Evolutionary conservation across 108 stramenopile genomes (phyloP), one percentile per base, ranked within the genome.

Genomic region (Schizochytrium sp.): DNA sequence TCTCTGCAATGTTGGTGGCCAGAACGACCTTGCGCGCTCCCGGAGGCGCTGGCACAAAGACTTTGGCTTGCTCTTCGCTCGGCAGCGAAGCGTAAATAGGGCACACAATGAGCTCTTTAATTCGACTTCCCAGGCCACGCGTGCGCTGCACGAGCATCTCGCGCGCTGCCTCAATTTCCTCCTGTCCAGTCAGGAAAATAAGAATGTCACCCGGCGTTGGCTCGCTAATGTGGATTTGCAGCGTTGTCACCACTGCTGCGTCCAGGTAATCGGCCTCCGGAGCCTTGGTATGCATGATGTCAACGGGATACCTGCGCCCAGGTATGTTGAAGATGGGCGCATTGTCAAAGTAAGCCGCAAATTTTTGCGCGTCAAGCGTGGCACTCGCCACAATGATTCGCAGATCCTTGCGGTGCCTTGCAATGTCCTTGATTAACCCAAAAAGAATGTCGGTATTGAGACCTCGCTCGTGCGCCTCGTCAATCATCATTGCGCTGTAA

Each of bases 181-280:
- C 99, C 90, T 99, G 98, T 58, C 99, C 99, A 3, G 98, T 99
- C 1, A 98, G 90, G 90, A 99, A 99, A 41, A 99, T 97, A 28
- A 99, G 94, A 88, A 98, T 95, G 91, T 99, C 99, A 16, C 99
- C 99, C 59, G 97, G 95, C 14, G 98, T 90, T 2, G 97, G 97
- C 91, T 99, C 98, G 41, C 97, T 95, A 58, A 99, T 95, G 90
- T 99, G 99, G 76, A 98, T 97, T 91, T 99, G 99, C 55, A 99
- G 89, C 2, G 97, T 95, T 5, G 98, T 98, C 10, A 99, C 98
- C 58, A 99, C 97, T n/a, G 97, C 95, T 5, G 99, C 99, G 91
- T 99, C 99, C 34, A 99, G 96, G 88, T 99, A 99, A 90, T 99
- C 98, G 8, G 99, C 98, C 92, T 99, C 99, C 25, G 99, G 99